Evolutionary conservation across 2,329 filamentous ascomycete species (phyloP), one percentile per base, ranked within the genome.

Genomic region (Ceratocystis eucalypticola): DNA sequence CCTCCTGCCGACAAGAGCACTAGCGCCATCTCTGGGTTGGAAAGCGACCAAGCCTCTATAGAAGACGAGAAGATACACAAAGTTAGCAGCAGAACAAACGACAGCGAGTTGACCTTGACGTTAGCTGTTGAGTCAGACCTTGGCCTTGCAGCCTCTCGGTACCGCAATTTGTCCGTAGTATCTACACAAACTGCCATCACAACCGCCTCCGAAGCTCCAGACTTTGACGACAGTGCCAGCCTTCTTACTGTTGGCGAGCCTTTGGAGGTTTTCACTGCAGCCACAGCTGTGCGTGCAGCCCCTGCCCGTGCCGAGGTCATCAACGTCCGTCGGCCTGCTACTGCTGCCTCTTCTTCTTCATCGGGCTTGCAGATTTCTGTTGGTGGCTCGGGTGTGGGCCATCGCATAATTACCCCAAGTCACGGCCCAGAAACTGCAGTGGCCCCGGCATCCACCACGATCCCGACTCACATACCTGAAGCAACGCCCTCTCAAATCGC

Each of bases 281-380:
- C 64, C 30, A 68, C 66, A 33, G 63, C 64, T 22, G 44, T 68
- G 6, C 63, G 63, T 46, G 66, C 66, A 10, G 63, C 59, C 5
- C 17, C 63, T 46, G 63, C 48, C n/a, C 66, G 66, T 37, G 63
- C 66, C 7, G 66, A 68, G 48, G 64, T 68, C n/a, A 53, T 68
- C 10, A 57, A 68, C 46, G 66, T 68, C 33, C 63, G 66, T 48
- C 63, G 66, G 15, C 37, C 66, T 15, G 33, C 30, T 8, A 37
- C 55, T 37, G 55, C 30, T 30, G n/a, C 12, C 55, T 30, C 55
- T 7, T 59, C 25, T 37, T 59, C 28, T 5, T 59, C 30, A n/a
- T 59, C 30, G 17, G 17, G 7, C 33, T 30, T 59, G 28, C 55
- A n/a, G 7, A n/a, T 28, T 37, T n/a, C 41, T 15, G 25, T 25